Base-by-base conservation (phyloP, 305 asterid species). In the Solanum chacoense region DNA sequence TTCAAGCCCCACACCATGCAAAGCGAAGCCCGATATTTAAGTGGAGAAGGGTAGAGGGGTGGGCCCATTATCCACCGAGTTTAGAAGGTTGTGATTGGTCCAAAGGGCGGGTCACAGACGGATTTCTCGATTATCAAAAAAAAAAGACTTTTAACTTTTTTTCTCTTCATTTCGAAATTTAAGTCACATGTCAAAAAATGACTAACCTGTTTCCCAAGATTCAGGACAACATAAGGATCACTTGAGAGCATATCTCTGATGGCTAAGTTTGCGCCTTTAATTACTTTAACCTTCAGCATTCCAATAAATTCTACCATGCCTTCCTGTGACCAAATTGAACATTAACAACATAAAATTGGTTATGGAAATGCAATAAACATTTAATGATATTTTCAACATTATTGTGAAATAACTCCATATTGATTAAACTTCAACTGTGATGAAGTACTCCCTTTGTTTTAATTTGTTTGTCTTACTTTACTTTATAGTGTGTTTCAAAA, bases 291-390 rank as follows among this genome's bases (percentile, higher is more conserved):
- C 92, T 95, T 97, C 95, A 97, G 85, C 93, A 92, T 88, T 77
- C 99, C 99, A 90, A 96, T 94, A 90, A 93, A 94, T 90, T 96
- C 99, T 89, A 94, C 97, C 96, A 94, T 93, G 89, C 97, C 98
- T 91, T 91, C 98, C 99, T 96, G 95, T 42, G 42, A 90, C 85
- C 83, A 91, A 50, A 89, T 87, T 86, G 34, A 72, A 35, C 37
- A 38, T 89, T 87, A 84, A 89, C 76, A 88, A 78, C 81, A 81
- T 42, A 72, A 10, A 55, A 87, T 78, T 50, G 77, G 34, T 87
- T 34, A 75, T 36, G 78, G 28, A 67, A 73, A 72, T 77, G 11
- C 11, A 22, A 18, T 29, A 72, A 18, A 55, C 37, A 36, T 29
- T 42, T 42, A 83, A 85, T 89, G 88, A 45, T 45, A 77, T n/a